Evolutionary conservation across 306 rosid species (phyloP).

Genomic region (Castanea mollissima): DNA sequence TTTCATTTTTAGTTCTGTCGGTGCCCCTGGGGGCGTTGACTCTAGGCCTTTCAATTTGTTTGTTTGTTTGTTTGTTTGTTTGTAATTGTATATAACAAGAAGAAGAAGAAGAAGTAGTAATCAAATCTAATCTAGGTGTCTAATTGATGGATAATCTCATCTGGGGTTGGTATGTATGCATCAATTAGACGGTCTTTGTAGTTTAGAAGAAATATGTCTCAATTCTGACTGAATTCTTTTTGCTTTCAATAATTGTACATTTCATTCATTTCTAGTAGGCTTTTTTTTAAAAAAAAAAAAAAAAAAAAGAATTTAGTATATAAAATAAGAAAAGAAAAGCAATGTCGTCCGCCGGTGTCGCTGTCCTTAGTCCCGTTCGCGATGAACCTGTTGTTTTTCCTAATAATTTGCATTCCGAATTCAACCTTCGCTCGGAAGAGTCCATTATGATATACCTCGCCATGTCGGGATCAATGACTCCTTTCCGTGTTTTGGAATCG

Average conservation of each 20-base stretch:
- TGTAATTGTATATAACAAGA: too few species aligned
- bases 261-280: slow-evolving; percentile 27
- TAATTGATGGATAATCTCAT: background rate
- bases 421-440: slow-evolving; percentile 40
- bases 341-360: slow-evolving; percentile 86
- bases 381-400: slow-evolving; percentile 46
- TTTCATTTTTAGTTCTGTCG: too few species aligned
- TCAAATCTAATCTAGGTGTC: too few species aligned
- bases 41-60: too few species aligned
- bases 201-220: slow-evolving; percentile 24
- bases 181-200: slow-evolving; percentile 29
- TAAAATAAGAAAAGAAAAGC: background rate
- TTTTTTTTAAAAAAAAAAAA: background rate
- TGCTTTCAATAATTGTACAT: slow-evolving; percentile 28
- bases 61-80: too few species aligned
- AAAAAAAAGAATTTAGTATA: background rate
- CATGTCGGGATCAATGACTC: slow-evolving; percentile 55
- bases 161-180: slow-evolving; percentile 38
- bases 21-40: too few species aligned
- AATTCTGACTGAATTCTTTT: slow-evolving; percentile 22
- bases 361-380: slow-evolving; percentile 50
- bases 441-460: slow-evolving; percentile 63
- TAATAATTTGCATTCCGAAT: slow-evolving; percentile 25
- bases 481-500: slow-evolving; percentile 63
- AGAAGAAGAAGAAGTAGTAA: too few species aligned